Evolutionary conservation across 208 protist genomes (phyloP).

Genomic region (Trichomonas tenax): DNA sequence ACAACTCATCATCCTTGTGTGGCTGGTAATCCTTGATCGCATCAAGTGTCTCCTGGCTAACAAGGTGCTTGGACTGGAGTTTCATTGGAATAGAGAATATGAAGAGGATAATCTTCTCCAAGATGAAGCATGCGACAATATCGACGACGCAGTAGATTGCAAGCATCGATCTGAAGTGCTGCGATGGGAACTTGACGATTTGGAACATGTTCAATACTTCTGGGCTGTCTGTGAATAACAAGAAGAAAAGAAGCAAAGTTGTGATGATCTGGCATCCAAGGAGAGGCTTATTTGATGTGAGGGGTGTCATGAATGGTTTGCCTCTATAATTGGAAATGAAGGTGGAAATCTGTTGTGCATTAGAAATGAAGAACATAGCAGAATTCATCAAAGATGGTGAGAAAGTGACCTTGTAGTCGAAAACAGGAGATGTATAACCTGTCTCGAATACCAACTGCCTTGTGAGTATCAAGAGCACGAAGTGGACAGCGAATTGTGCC

Average conservation of each 20-base stretch:
- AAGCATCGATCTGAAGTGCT: background rate
- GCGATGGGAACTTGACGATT: background rate
- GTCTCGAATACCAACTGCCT: background rate
- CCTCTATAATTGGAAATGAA: conserved; percentile 14
- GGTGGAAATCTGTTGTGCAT: background rate
- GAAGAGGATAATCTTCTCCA: background rate
- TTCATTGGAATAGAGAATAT: background rate
- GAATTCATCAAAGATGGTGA: background rate
- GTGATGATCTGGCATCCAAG: background rate
- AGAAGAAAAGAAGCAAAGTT: background rate
- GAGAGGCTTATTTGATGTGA: background rate
- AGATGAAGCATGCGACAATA: background rate
- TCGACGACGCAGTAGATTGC: background rate
- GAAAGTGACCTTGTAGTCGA: background rate
- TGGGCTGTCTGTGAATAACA: background rate
- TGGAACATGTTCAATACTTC: background rate
- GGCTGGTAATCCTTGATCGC: background rate
- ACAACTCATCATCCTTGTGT: background rate
- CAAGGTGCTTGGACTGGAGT: background rate
- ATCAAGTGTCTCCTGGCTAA: background rate
- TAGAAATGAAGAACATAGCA: background rate
- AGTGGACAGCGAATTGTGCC: background rate
- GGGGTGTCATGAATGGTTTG: background rate
- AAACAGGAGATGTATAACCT: background rate
- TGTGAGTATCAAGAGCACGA: background rate